Evolutionary conservation across 352 stramenopile genomes (phyloP), one percentile per base, ranked within the genome.

Genomic region (Phytopythium oedochilum): DNA sequence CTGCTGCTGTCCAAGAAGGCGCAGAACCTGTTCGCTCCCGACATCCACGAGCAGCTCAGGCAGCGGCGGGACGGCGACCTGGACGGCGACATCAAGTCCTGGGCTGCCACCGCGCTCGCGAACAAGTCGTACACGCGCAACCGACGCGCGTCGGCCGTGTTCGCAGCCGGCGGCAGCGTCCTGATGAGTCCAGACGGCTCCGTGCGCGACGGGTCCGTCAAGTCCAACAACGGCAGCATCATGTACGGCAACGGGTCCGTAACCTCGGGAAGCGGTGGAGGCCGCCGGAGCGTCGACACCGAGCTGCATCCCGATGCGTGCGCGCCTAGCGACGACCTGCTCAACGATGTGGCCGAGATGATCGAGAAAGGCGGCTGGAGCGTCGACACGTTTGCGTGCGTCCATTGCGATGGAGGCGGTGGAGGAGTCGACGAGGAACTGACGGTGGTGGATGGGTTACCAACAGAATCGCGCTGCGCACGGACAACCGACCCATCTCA

Each of bases 91-190:
- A 92, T 84, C 28, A 89, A 90, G 56, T 88, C 74, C 53, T 92
- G 83, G 83, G 80, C 78, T 3, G 70, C 78, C 9, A 90, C 83
- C 7, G 83, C 88, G 18, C 66, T 90, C 1, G 73, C 83, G 14
- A 89, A 88, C 64, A 90, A 89, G 44, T 86, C 77, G 28, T 92
- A 92, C 61, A 86, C 81, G 15, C 66, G 82, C 23, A 88, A 89
- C 40, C 79, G 79, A 2, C 70, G 75, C 42, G 73, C 66, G 0
- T 86, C 75, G 0, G 73, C 65, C 10, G 67, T 73, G 8, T 86
- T 77, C 23, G 62, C 72, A 4, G 77, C 60, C 14, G 62, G 22
- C 26, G 26, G 31, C 32, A 54, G 46, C 49, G 17, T 53, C 1
- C 28, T 40, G 15, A 65, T 53, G 14, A 53, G 50, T 15, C 43